phyloP scores from a whole-genome alignment of 1,139 yeast genomes.

The Debaryomyces singareniensis region DNA sequence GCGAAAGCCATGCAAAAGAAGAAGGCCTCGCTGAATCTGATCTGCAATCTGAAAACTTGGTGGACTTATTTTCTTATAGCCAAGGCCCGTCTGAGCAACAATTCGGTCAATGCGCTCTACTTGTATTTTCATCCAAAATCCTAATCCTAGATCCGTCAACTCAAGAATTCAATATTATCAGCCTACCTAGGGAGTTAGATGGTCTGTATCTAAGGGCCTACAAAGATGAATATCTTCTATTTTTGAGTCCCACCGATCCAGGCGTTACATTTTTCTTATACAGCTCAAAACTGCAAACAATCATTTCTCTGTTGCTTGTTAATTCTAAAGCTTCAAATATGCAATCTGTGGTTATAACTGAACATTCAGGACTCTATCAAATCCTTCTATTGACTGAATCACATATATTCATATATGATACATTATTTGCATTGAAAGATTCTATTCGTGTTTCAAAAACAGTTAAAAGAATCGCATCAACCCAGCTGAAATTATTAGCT shows the following conservation, averaged over 20 bases:
- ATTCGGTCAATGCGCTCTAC: no score
- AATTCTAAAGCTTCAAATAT: background rate
- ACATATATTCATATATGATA: background rate
- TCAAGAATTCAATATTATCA: no score
- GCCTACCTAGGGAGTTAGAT: background rate
- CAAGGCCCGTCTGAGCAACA: no score
- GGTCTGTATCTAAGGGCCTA: background rate
- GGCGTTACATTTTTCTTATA: background rate
- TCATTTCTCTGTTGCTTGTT: background rate
- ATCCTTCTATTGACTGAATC: background rate
- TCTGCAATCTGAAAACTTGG: no score
- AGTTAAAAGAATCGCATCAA: background rate
- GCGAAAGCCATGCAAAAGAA: no score
- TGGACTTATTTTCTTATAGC: no score
- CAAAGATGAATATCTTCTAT: background rate
- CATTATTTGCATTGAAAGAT: background rate
- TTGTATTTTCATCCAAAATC: no score
- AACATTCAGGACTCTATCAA: background rate
- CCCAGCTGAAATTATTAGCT: background rate
- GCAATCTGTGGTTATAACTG: background rate
- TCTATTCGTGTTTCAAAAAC: background rate
- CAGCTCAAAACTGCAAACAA: background rate
- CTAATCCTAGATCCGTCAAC: no score
- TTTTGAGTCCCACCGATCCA: background rate
- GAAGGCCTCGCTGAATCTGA: no score